A percentile compares a stretch with the other conserved stretches of the same genome.
These are phyloP conservation scores for Blastomyces gilchristii DNA, from an alignment of 2,329 filamentous ascomycete genomes.

Conservation along the genomic window DNA sequence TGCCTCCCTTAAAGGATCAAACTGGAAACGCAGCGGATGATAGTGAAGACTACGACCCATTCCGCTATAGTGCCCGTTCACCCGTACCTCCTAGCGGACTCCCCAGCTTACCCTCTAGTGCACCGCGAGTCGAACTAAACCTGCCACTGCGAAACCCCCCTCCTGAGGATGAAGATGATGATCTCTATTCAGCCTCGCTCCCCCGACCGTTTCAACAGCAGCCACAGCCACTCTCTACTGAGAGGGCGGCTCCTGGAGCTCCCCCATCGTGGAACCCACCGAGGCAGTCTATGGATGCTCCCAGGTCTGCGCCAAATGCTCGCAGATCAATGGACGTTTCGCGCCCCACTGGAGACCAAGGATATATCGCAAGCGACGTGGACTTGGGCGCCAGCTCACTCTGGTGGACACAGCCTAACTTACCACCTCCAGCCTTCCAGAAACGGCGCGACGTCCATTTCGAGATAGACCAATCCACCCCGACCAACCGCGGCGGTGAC, in stretches of 20 bases:
- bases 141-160: slow-evolving; percentile 21
- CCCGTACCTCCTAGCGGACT: slow-evolving; percentile 15
- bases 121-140: slow-evolving; percentile 18
- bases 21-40: slow-evolving; percentile 42
- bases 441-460: slow-evolving; percentile 71
- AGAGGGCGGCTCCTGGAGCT: slow-evolving; percentile 40
- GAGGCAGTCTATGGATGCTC: slow-evolving; percentile 56
- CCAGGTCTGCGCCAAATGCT: slow-evolving; percentile 40
- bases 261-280: slow-evolving; percentile 36
- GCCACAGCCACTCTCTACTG: slow-evolving; percentile 22
- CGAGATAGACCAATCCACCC: slow-evolving; percentile 68
- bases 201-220: slow-evolving; percentile 26
- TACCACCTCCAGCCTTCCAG: slow-evolving; percentile 71
- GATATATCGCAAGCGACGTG: slow-evolving; percentile 78
- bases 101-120: slow-evolving; percentile 10
- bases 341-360: slow-evolving; percentile 64
- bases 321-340: slow-evolving; percentile 64
- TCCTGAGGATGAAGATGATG: slow-evolving; percentile 33
- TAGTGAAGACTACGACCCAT: slow-evolving; percentile 46
- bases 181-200: slow-evolving; percentile 38
- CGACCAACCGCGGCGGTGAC: slow-evolving; percentile 58
- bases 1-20: slow-evolving; percentile 40
- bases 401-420: slow-evolving; percentile 81
- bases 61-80: slow-evolving; percentile 36
- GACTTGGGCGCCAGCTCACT: slow-evolving; percentile 63